These are phyloP conservation scores for Erodium chrysanthum DNA, from an alignment of 441 rosid species.

Conservation along the genomic window DNA sequence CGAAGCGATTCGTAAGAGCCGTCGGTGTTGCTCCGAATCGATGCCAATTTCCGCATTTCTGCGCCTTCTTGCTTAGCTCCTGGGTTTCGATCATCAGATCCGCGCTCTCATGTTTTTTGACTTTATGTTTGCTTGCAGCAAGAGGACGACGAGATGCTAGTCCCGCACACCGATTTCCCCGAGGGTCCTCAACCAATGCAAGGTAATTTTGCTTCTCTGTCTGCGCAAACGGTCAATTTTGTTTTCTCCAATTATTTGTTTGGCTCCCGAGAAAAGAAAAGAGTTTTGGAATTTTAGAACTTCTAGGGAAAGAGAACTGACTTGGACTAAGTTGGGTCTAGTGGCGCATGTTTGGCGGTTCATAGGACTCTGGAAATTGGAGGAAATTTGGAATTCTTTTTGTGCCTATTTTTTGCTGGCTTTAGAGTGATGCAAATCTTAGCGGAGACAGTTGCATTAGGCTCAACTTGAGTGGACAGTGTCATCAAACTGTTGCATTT, in stretches of 20 bases:
- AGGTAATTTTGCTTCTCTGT: conserved; percentile 31
- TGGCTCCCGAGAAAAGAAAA: neutral
- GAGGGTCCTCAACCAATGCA: conserved; percentile 94
- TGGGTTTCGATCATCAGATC: conserved; percentile 13
- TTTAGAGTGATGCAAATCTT: neutral
- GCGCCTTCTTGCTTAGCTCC: neutral
- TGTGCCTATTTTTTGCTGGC: neutral
- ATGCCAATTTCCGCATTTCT: conserved; percentile 12
- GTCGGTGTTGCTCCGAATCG: conserved; percentile 13
- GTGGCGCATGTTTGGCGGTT: neutral
- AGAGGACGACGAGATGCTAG: conserved; percentile 94
- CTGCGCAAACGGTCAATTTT: neutral
- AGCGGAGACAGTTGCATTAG: neutral
- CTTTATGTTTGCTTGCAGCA: conserved; percentile 44
- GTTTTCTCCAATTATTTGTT: neutral
- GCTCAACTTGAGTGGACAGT: neutral
- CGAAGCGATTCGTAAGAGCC: neutral
- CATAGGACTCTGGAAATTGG: neutral
- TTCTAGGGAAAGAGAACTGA: neutral
- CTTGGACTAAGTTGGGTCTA: neutral
- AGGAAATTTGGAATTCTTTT: neutral
- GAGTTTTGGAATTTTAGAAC: neutral
- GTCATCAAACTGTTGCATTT: neutral
- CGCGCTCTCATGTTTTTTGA: conserved; percentile 24
- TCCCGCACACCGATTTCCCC: conserved; percentile 78